Evolutionary conservation across 176 grass and related monocot species (phyloP).

Genomic region (Cenchrus americanus): DNA sequence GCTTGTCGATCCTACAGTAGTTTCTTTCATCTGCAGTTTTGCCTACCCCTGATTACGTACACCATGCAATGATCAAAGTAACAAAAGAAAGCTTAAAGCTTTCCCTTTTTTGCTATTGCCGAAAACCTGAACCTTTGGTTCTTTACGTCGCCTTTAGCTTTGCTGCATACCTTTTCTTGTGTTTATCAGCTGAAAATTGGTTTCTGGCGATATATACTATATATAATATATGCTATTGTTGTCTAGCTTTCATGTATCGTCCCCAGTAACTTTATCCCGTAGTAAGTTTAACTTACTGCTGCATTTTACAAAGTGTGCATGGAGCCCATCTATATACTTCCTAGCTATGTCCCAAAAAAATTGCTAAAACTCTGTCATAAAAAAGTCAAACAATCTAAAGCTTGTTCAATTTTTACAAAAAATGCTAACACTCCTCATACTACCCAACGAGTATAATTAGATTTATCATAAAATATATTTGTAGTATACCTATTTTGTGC

Average conservation of each 20-base stretch:
- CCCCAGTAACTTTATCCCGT: not conserved
- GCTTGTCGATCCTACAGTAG: conserved; percentile 44
- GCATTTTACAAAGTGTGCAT: not conserved
- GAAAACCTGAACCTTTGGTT: conserved; percentile 51
- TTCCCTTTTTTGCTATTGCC: conserved; percentile 47
- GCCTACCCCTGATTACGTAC: conserved; percentile 50
- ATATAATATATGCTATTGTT: not conserved
- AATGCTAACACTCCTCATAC: too few species aligned
- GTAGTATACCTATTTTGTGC: too few species aligned
- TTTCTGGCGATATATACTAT: not conserved
- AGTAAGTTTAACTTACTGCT: not conserved
- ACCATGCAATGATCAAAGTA: conserved; percentile 59
- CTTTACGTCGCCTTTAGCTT: conserved; percentile 60
- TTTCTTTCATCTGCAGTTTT: conserved; percentile 35
- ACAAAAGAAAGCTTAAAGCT: conserved; percentile 55
- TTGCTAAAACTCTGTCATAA: too few species aligned
- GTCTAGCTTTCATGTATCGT: not conserved
- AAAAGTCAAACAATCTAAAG: too few species aligned
- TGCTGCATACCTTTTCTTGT: conserved; percentile 37
- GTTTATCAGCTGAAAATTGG: conserved; percentile 23
- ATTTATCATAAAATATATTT: too few species aligned
- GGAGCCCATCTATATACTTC: not conserved
- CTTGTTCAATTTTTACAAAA: too few species aligned
- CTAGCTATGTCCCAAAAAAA: too few species aligned
- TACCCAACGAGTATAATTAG: too few species aligned